Conservation (phyloP, 1,139 yeast species). For the Yamadazyma atlantica region DNA sequence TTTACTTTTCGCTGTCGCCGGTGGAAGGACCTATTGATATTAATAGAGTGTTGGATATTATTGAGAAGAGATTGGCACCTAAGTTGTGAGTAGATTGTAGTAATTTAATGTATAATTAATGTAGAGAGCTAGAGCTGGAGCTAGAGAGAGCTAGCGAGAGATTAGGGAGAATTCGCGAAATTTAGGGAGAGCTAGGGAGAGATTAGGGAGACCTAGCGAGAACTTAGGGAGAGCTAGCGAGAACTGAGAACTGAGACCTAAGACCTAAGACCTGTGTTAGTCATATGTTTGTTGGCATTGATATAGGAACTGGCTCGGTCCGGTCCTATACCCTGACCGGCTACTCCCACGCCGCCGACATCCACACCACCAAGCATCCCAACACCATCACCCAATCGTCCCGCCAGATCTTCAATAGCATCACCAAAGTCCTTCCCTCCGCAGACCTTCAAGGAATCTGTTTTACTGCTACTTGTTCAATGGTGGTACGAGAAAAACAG, state of each 20-base stretch:
- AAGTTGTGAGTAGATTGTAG: neutral
- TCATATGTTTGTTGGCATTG: constrained; percentile 58
- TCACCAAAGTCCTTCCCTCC: constrained; percentile 12
- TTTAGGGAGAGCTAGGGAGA: too few relatives aligned
- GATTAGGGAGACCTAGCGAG: too few relatives aligned
- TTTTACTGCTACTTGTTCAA: constrained; percentile 55
- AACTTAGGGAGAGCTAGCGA: too few relatives aligned
- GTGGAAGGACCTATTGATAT: constrained; percentile 20
- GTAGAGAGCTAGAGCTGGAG: too few relatives aligned
- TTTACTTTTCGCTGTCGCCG: constrained; percentile 18
- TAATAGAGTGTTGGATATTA: constrained; percentile 38
- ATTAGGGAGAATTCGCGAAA: too few relatives aligned
- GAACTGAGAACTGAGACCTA: too few relatives aligned
- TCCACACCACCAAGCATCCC: constrained; percentile 10
- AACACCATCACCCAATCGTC: constrained; percentile 44
- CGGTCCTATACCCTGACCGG: constrained; percentile 20
- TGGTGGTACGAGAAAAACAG: constrained; percentile 37
- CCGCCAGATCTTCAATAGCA: constrained; percentile 26
- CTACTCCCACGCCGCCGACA: constrained; percentile 14
- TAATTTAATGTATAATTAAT: neutral
- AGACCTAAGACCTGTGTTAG: too few relatives aligned
- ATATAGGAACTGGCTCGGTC: constrained; percentile 55
- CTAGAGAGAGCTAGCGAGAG: too few relatives aligned
- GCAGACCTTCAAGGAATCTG: constrained; percentile 17
- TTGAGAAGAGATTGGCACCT: constrained; percentile 25